Percentiles rank a stretch among this genome's conserved stretches.
These are phyloP conservation scores for Xerocomellus amylosporus DNA, from an alignment of 768 basidiomycete genomes.

Conservation along the genomic window DNA sequence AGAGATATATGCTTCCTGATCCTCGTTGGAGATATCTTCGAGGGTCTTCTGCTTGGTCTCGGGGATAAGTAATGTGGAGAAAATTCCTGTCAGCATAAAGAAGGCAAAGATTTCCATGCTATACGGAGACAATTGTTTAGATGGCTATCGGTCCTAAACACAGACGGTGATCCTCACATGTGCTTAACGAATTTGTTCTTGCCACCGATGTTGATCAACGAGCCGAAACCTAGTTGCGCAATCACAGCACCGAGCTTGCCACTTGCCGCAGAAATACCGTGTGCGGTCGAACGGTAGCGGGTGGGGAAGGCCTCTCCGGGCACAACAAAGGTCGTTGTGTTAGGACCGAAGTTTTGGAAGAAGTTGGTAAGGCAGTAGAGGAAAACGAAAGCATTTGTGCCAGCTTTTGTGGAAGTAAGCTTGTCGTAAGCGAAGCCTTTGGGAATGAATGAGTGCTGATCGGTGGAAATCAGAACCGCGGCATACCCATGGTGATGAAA, in stretches of 20 bases:
- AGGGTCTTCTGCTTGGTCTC: conserved; percentile 70
- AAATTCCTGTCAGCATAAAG: conserved; percentile 84
- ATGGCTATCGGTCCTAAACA: background rate
- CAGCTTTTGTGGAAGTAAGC: conserved; percentile 41
- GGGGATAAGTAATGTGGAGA: conserved; percentile 75
- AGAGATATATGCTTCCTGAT: conserved; percentile 57
- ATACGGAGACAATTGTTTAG: conserved; percentile 1
- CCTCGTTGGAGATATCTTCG: conserved; percentile 73
- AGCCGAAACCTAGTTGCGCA: conserved; percentile 74
- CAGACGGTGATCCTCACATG: conserved; percentile 51
- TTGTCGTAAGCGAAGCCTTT: conserved; percentile 66
- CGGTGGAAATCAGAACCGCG: background rate
- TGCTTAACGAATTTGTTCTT: conserved; percentile 58
- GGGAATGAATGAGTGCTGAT: conserved; percentile 4
- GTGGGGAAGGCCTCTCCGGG: conserved; percentile 88
- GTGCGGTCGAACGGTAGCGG: conserved; percentile 80
- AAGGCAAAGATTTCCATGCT: conserved; percentile 79
- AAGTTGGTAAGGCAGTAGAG: conserved; percentile 86
- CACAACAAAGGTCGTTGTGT: conserved; percentile 75
- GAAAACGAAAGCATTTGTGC: conserved; percentile 67
- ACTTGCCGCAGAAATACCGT: conserved; percentile 79
- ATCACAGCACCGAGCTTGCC: conserved; percentile 85
- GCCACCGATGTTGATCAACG: conserved; percentile 67
- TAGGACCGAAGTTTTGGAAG: conserved; percentile 88
- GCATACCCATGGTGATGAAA: conserved; percentile 67